Evolutionary conservation across 75 land plant species (phyloP).

Genomic region (Chamaecyparis obtusa): DNA sequence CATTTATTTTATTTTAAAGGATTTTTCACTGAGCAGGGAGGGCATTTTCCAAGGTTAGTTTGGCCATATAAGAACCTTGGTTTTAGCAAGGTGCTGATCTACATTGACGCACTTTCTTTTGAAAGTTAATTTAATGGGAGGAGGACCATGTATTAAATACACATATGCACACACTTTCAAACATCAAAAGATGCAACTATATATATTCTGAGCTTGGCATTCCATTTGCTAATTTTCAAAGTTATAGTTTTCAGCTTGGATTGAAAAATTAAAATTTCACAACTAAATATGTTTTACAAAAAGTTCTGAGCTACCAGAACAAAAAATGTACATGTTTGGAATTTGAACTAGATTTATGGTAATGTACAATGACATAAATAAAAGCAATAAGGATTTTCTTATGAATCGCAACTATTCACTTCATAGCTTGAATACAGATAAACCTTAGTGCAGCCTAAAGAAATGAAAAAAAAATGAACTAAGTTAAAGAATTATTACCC

Average conservation of each 20-base stretch:
- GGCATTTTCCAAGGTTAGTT: no score
- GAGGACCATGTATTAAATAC: no score
- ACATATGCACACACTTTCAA: background rate
- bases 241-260: background rate
- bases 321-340: background rate
- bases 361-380: background rate
- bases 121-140: no score
- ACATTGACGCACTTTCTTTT: no score
- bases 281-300: background rate
- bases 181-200: background rate
- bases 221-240: background rate
- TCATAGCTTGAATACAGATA: no score
- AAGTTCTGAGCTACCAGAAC: background rate
- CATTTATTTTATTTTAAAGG: no score
- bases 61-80: no score
- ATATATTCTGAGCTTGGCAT: background rate
- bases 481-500: background rate
- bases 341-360: background rate
- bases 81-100: no score
- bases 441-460: no score
- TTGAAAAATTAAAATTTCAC: background rate
- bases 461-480: background rate
- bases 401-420: no score
- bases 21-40: no score
- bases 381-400: background rate